These are phyloP conservation scores for Puccinia horiana DNA, from an alignment of 1,284 basidiomycete species.

Conservation along the genomic window DNA sequence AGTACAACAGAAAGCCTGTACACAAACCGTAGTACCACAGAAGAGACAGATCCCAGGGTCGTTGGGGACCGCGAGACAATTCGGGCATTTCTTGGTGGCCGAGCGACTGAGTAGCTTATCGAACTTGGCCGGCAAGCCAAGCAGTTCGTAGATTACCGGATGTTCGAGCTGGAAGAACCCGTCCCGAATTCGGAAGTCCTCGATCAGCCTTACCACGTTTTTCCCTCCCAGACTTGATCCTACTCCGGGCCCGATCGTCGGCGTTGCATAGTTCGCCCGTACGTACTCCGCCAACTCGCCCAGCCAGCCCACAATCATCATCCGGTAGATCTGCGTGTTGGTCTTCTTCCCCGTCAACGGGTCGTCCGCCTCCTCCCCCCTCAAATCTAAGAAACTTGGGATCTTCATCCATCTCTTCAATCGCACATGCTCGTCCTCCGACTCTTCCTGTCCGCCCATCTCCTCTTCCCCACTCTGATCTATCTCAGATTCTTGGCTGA, in stretches of 20 bases:
- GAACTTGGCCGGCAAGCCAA: conserved; percentile 75
- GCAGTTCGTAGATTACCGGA: conserved; percentile 80
- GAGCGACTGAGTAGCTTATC: conserved; percentile 77
- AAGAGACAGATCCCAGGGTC: conserved; percentile 89
- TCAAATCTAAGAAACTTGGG: conserved; percentile 37
- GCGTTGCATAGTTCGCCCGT: not conserved
- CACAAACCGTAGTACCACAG: conserved; percentile 84
- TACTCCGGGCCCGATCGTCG: not conserved
- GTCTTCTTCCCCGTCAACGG: not conserved
- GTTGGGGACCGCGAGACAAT: conserved; percentile 76
- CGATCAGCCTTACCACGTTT: not conserved
- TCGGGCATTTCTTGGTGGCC: conserved; percentile 70
- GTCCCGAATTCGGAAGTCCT: not conserved
- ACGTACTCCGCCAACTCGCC: conserved; percentile 4
- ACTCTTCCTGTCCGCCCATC: not conserved
- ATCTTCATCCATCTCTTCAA: conserved; percentile 25
- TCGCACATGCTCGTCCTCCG: conserved; percentile 27
- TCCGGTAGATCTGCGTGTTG: not conserved
- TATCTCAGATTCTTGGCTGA: not conserved
- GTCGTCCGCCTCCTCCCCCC: not conserved
- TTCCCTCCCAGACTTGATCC: not conserved
- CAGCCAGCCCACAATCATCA: conserved; percentile 35
- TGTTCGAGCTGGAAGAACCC: conserved; percentile 70
- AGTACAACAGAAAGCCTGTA: conserved; percentile 89
- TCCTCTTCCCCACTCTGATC: not conserved